Conservation (phyloP, 371 early-diverging fungal species). For the Rhizopus sp. region DNA sequence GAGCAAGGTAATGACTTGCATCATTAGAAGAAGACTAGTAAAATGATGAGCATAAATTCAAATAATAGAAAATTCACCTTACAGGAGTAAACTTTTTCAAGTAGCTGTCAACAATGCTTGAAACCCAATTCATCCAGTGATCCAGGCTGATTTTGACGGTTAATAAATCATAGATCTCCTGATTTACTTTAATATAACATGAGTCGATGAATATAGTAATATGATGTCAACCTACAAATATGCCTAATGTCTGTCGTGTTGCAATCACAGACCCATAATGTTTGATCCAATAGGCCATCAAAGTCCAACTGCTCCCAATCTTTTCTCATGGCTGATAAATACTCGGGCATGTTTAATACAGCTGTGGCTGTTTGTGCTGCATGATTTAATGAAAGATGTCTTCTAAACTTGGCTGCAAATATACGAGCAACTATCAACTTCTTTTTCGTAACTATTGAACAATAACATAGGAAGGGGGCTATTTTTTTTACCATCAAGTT, state of each 20-base stretch:
- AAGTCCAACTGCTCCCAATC: constrained; percentile 59
- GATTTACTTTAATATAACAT: constrained; percentile 27
- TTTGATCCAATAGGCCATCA: constrained; percentile 51
- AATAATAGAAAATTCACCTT: neutral
- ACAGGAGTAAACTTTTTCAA: constrained; percentile 26
- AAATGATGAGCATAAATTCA: neutral
- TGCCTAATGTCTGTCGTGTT: constrained; percentile 34
- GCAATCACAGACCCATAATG: constrained; percentile 59
- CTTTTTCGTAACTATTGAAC: neutral
- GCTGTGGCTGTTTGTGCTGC: constrained; percentile 50
- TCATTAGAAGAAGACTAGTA: constrained; percentile 15
- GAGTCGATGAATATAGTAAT: neutral
- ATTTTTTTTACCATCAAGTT: constrained; percentile 30
- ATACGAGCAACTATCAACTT: constrained; percentile 46
- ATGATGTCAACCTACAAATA: constrained; percentile 29
- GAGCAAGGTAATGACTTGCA: constrained; percentile 34
- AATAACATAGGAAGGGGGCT: neutral
- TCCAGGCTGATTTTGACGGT: constrained; percentile 29
- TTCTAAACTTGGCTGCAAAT: constrained; percentile 54
- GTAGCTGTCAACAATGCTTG: constrained; percentile 36
- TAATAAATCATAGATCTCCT: constrained; percentile 41
- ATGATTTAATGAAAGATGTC: constrained; percentile 53
- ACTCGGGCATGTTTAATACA: constrained; percentile 34
- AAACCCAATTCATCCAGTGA: constrained; percentile 53
- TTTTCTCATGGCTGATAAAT: constrained; percentile 35